phyloP scores from a whole-genome alignment of 352 stramenopile species.

The Stramenopiles sp. region DNA sequence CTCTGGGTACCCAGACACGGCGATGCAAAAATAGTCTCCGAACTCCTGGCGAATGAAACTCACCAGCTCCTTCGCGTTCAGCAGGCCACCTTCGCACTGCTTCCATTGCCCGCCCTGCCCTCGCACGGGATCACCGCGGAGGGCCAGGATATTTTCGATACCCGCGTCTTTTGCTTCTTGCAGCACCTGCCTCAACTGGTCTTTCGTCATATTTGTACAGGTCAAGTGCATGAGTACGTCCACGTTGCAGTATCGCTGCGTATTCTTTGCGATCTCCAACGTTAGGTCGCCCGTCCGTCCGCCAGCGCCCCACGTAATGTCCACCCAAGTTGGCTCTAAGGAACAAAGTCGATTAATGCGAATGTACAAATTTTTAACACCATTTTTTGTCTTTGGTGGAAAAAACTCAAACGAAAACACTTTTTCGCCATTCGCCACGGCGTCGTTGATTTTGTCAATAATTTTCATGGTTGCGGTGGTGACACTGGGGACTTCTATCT shows the following conservation, averaged over 20 bases:
- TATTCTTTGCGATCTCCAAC: conserved; percentile 72
- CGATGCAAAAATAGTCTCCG: conserved; percentile 84
- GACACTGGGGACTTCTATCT: not conserved
- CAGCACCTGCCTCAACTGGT: conserved; percentile 72
- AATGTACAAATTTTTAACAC: conserved; percentile 87
- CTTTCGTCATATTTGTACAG: conserved; percentile 92
- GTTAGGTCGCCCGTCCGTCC: conserved; percentile 84
- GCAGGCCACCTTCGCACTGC: conserved; percentile 47
- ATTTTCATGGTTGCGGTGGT: conserved; percentile 43
- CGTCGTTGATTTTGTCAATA: conserved; percentile 60
- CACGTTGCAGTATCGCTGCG: conserved; percentile 65
- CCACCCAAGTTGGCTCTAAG: conserved; percentile 82
- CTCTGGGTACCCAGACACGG: conserved; percentile 91
- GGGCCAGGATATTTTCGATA: conserved; percentile 94
- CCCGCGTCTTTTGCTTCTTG: conserved; percentile 61
- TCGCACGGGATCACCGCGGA: conserved; percentile 85
- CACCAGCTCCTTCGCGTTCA: conserved; percentile 84
- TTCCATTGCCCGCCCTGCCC: conserved; percentile 59
- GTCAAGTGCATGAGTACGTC: conserved; percentile 86
- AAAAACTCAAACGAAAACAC: conserved; percentile 98
- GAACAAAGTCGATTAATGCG: conserved; percentile 85
- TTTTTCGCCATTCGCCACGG: conserved; percentile 45
- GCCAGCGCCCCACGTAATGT: conserved; percentile 97
- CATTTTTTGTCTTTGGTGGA: conserved; percentile 79
- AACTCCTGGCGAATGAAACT: conserved; percentile 83